Conservation (phyloP, 805 yeast species). For the Grigorovia transvaalensis region DNA sequence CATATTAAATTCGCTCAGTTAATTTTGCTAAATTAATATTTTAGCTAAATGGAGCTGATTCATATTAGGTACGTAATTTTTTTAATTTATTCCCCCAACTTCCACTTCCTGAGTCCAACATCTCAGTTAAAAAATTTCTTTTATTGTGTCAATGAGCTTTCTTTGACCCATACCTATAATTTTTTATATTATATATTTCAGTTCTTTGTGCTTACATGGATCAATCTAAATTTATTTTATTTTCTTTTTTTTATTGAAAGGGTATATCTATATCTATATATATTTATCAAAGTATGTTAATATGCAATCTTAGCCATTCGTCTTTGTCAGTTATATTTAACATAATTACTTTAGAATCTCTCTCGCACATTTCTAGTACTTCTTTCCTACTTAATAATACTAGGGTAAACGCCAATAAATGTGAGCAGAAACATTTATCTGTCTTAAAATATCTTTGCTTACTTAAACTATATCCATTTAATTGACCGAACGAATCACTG, state of each 20-base stretch:
- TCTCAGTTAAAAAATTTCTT: too few relatives aligned
- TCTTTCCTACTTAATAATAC: conserved; percentile 14
- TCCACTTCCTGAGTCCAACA: too few relatives aligned
- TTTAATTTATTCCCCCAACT: too few relatives aligned
- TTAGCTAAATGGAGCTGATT: too few relatives aligned
- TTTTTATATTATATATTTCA: too few relatives aligned
- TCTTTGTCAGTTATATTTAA: conserved; percentile 21
- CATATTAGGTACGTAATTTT: too few relatives aligned
- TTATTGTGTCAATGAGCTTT: too few relatives aligned
- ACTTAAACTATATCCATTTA: conserved; percentile 20
- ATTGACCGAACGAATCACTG: conserved; percentile 21
- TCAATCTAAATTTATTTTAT: too few relatives aligned
- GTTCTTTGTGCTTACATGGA: background rate
- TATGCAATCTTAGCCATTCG: conserved; percentile 29
- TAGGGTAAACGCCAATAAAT: conserved; percentile 24
- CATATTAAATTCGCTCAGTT: too few relatives aligned
- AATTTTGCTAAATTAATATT: too few relatives aligned
- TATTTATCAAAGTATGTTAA: conserved; percentile 18
- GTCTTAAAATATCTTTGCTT: conserved; percentile 18
- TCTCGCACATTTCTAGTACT: conserved; percentile 14
- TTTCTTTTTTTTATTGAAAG: background rate
- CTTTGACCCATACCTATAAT: too few relatives aligned
- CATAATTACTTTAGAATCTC: conserved; percentile 15
- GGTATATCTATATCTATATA: background rate
- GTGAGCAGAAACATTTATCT: conserved; percentile 25